Evolutionary conservation across 768 basidiomycete genomes (phyloP).

Genomic region (Candolleomyces aberdarensis): DNA sequence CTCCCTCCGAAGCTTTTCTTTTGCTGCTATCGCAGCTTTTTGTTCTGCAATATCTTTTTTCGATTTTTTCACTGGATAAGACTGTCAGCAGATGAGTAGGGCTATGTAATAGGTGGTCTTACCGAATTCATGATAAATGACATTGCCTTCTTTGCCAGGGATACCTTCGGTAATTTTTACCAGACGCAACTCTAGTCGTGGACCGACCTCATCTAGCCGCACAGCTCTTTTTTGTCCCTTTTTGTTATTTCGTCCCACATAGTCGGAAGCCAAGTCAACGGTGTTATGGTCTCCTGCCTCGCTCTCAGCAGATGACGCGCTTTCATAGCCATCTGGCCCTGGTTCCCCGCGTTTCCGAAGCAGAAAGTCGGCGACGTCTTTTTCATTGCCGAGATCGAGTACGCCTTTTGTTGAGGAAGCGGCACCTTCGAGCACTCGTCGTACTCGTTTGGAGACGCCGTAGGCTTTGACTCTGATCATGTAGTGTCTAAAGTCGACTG

Average conservation of each 20-base stretch:
- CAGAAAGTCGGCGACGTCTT: conserved; percentile 94
- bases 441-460: conserved; percentile 89
- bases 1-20: conserved; percentile 70
- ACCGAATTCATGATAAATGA: conserved; percentile 96
- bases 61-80: conserved; percentile 79
- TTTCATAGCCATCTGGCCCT: conserved; percentile 71
- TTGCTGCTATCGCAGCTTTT: conserved; percentile 73
- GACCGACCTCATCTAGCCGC: conserved; percentile 89
- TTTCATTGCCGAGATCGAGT: conserved; percentile 83
- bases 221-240: conserved; percentile 91
- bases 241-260: conserved; percentile 92
- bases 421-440: conserved; percentile 75
- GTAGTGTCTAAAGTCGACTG: conserved; percentile 92
- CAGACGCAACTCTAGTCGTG: conserved; percentile 88
- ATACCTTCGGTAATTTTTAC: conserved; percentile 94
- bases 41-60: conserved; percentile 68
- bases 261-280: conserved; percentile 86
- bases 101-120: conserved; percentile 25
- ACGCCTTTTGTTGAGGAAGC: conserved; percentile 39
- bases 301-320: conserved; percentile 78
- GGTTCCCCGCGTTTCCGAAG: conserved; percentile 65
- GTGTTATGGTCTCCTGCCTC: conserved; percentile 86
- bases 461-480: conserved; percentile 93
- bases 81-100: conserved; percentile 1
- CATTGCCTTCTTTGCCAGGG: conserved; percentile 89